Evolutionary conservation across 2,329 filamentous ascomycete species (phyloP).

Genomic region (Mollisiaceae sp.): DNA sequence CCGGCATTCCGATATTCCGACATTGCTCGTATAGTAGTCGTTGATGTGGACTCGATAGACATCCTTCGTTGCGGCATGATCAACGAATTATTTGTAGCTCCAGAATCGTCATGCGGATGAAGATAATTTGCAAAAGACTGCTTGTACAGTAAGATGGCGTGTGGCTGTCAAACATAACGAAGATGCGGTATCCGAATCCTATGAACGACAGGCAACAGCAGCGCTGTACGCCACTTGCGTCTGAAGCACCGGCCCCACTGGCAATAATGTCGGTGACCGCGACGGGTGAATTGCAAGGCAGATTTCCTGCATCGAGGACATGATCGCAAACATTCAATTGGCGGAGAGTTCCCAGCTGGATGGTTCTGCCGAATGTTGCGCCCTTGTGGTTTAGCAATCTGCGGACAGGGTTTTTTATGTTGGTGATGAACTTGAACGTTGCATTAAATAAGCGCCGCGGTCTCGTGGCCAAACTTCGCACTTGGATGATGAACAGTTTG

Average conservation of each 20-base stretch:
- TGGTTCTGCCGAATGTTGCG: background rate
- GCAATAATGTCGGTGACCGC: background rate
- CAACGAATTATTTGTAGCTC: background rate
- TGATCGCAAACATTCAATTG: background rate
- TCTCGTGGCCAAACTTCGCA: background rate
- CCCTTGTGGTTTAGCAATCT: background rate
- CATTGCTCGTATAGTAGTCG: background rate
- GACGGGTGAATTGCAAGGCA: background rate
- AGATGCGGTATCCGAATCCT: no score
- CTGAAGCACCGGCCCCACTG: no score
- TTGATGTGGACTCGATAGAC: background rate
- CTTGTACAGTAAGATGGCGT: no score
- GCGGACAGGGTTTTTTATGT: background rate
- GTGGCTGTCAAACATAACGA: no score
- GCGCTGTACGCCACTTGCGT: no score
- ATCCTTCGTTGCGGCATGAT: background rate
- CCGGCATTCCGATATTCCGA: background rate
- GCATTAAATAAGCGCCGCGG: background rate
- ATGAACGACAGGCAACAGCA: no score
- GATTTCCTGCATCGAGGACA: background rate
- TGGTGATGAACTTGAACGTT: background rate
- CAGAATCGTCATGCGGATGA: no score
- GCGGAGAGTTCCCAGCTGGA: background rate
- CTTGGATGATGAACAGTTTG: background rate
- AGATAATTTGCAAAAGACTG: no score